Conservation (phyloP, 495 filamentous ascomycete species). For the Terfezia boudieri region DNA sequence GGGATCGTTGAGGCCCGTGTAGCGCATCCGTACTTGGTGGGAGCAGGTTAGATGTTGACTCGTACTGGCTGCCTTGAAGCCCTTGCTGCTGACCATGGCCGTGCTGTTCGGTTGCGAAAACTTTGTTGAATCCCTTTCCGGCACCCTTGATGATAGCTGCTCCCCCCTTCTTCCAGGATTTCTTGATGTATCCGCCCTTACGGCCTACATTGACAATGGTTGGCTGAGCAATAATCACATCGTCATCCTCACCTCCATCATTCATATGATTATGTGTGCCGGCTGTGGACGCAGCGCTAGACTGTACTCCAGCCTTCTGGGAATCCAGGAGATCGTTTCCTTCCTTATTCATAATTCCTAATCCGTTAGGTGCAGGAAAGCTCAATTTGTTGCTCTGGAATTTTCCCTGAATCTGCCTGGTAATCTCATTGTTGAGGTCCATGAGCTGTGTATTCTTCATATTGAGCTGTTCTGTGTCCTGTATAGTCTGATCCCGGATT, state of each 20-base stretch:
- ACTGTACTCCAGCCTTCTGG: background rate
- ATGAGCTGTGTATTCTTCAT: constrained; percentile 82
- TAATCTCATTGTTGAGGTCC: constrained; percentile 83
- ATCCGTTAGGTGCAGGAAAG: constrained; percentile 33
- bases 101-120: constrained; percentile 21
- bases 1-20: constrained; percentile 20
- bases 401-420: constrained; percentile 77
- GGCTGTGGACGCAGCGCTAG: background rate
- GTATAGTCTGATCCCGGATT: constrained; percentile 72
- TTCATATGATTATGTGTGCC: constrained; percentile 18
- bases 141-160: constrained; percentile 85
- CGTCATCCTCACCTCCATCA: constrained; percentile 30
- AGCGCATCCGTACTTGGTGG: constrained; percentile 26
- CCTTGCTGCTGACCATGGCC: constrained; percentile 18
- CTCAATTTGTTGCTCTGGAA: constrained; percentile 47
- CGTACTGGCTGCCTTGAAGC: constrained; percentile 33
- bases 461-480: constrained; percentile 85
- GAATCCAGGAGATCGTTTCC: constrained; percentile 11
- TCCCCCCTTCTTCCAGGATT: constrained; percentile 95
- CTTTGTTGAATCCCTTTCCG: constrained; percentile 60
- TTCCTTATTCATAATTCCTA: constrained; percentile 50
- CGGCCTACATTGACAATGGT: constrained; percentile 31
- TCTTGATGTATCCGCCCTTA: constrained; percentile 33
- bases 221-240: constrained; percentile 58
- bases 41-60: background rate